Evolutionary conservation across 2,329 filamentous ascomycete genomes (phyloP), one percentile per base, ranked within the genome.

Genomic region (Pyricularia pennisetigena): DNA sequence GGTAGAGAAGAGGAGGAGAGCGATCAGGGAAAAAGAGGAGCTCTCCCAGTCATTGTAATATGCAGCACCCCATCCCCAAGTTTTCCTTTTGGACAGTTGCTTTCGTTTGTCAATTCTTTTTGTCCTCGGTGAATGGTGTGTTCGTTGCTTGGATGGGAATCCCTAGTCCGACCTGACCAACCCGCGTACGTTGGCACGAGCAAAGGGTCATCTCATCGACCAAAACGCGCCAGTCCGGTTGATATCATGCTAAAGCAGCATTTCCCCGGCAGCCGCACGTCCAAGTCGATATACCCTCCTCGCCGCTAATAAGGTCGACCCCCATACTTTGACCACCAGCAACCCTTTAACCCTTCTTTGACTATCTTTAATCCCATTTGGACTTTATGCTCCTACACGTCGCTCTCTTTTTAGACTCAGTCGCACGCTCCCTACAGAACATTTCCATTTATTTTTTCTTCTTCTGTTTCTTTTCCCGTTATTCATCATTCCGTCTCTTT

Each of bases 381-480:
- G 29, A 64, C 67, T 20, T 24, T 49, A 26, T 54, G 29, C n/a
- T 32, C n/a, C 16, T 26, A 32, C n/a, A 61, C 57, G 29, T 32
- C 62, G 62, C 57, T 61, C 64, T 59, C 41, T 66, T 63, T 63
- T 62, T 28, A 28, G 54, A 32, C 49, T 26, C 12, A 26, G 28
- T 41, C 23, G n/a, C 35, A 32, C 66, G n/a, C 68, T 67, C 57
- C 23, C 57, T 61, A 68, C 20, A 54, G 20, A 20, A 70, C 68
- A 69, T 70, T 67, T 65, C 28, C 63, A 7, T 65, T 67, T 54
- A 63, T 59, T 65, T 24, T 49, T 68, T 71, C 67, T 69, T 68
- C 28, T 69, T 69, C 68, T 24, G 64, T 65, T 69, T 24, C 59
- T 28, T 65, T 68, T 70, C 30, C 63, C 65, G 64, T 66, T 59